Evolutionary conservation across 2,329 filamentous ascomycete species (phyloP), one percentile per base, ranked within the genome.

Genomic region (Cordyceps javanica): DNA sequence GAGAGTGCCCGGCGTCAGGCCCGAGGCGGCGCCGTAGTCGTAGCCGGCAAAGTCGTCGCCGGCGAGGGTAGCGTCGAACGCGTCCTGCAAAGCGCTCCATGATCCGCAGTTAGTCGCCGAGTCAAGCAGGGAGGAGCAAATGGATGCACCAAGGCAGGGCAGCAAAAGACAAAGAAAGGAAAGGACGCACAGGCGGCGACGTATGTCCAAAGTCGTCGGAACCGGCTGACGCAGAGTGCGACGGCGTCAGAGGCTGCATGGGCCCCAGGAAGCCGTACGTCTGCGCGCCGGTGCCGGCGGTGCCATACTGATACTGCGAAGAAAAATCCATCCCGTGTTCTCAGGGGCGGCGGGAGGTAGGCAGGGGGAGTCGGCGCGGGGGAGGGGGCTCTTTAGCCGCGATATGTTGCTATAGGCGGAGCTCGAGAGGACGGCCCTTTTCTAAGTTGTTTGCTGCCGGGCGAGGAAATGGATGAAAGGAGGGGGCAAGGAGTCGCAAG

Each of bases 171-270:
- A n/a, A 60, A 42, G 60, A 60, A 61, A 61, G 60, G 50, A 53
- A 49, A 41, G 49, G 57, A 50, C 57, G 59, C 72, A 83, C 81
- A 68, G 80, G 77, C 64, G 81, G 77, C 63, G 81, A 82, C 55
- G 78, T 78, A 59, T 72, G 77, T 66, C 72, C 75, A 70, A 79
- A 83, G 56, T 83, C 80, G 58, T 82, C 80, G 38, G 80, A 82
- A 28, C 72, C 71, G 45, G 77, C 76, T 57, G 80, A 81, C 64
- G 79, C 79, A 58, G 80, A 79, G 68, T 80, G 77, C 58, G 80
- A 81, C 30, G 81, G 80, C 61, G 80, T 82, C 66, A 82, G 66
- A 49, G 79, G 79, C 58, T 77, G 72, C 55, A 83, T 76, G 62
- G 75, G 73, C 67, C 25, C 25, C 44, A 82, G 75, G 67, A 82